Evolutionary conservation across 176 grass and related monocot species (phyloP).

Genomic region (Aegilops umbellulata): DNA sequence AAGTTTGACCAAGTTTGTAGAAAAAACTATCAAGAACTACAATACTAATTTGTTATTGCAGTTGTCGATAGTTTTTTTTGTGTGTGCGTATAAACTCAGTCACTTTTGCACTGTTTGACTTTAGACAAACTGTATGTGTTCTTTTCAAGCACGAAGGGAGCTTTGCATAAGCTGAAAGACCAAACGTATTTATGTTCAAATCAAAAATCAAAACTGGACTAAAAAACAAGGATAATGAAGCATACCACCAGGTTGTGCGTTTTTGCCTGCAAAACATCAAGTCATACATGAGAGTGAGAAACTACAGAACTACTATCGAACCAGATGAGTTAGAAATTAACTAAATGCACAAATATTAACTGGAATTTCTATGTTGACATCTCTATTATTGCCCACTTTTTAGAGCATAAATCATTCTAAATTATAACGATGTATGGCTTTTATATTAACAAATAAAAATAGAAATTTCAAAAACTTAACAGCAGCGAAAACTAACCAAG

Average conservation of each 20-base stretch:
- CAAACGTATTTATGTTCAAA: conserved; percentile 17
- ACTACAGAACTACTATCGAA: conserved; percentile 16
- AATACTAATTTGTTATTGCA: neutral
- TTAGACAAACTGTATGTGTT: neutral
- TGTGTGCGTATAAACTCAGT: neutral
- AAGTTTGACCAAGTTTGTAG: neutral
- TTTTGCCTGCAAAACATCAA: conserved; percentile 79
- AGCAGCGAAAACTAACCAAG: conserved; percentile 62
- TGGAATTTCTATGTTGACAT: neutral
- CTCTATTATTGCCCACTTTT: conserved; percentile 5
- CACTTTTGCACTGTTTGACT: neutral
- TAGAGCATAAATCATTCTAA: neutral
- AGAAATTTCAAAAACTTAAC: neutral
- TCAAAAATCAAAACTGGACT: conserved; percentile 1
- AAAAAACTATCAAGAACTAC: neutral
- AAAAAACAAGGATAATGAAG: conserved; percentile 26
- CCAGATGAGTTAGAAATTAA: neutral
- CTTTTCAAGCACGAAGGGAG: neutral
- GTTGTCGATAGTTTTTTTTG: neutral
- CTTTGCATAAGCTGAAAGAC: neutral
- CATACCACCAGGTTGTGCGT: conserved; percentile 71
- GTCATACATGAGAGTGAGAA: conserved; percentile 32
- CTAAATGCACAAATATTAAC: conserved; percentile 17
- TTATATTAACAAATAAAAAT: conserved; percentile 11
- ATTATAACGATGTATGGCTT: neutral